A percentile compares a stretch with the other conserved stretches of the same genome.
Conservation (phyloP, 768 basidiomycete genomes). For the Cystoderma amianthinum region DNA sequence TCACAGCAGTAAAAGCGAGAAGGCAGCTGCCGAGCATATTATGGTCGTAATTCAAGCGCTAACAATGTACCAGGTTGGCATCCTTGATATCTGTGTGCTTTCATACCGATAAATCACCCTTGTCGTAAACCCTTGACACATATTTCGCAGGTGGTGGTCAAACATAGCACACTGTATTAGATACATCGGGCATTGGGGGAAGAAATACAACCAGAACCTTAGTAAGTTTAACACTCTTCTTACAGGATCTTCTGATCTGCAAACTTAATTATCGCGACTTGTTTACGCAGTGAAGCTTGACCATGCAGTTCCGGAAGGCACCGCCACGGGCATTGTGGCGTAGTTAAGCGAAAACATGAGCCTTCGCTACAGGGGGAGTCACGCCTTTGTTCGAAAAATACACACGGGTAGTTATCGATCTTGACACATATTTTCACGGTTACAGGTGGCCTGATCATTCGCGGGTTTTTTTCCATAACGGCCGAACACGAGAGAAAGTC, state of each 20-base stretch:
- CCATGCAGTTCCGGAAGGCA: slow-evolving; percentile 8
- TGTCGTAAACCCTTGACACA: no score
- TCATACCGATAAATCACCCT: neutral
- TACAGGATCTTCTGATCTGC: slow-evolving; percentile 11
- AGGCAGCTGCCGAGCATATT: no score
- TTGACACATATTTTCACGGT: no score
- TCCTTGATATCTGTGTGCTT: neutral
- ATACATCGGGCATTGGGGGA: no score
- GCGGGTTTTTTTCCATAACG: no score
- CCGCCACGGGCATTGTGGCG: slow-evolving; percentile 20
- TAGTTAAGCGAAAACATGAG: no score
- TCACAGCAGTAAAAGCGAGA: no score
- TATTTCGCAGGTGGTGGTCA: neutral
- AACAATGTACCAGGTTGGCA: neutral
- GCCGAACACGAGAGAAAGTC: no score
- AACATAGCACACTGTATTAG: neutral
- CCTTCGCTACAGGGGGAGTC: no score
- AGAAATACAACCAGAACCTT: neutral
- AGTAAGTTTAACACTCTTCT: slow-evolving; percentile 2
- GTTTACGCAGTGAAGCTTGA: slow-evolving; percentile 3
- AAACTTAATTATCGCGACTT: slow-evolving; percentile 2
- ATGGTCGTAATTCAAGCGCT: neutral
- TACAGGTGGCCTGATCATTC: no score
- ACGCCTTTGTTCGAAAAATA: no score
- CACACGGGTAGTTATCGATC: no score